Evolutionary conservation across 306 rosid species (phyloP), one percentile per base, ranked within the genome.

Genomic region (Benincasa hispida): DNA sequence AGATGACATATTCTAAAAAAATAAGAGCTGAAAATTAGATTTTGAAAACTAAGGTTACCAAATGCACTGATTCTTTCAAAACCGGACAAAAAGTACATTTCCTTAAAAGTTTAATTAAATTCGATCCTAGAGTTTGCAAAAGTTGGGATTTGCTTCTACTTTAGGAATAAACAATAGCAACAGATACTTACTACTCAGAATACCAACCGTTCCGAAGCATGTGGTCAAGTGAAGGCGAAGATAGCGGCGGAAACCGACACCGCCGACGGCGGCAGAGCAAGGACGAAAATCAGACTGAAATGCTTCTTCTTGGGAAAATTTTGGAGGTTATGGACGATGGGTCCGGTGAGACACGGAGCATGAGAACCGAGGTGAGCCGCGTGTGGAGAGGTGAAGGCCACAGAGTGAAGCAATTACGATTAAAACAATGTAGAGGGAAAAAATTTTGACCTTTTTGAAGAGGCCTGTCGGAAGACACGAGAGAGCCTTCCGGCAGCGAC

Each of bases 361-460:
- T 91, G 51, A 91, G 89, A n/a, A 32, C 92, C 90, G 0, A 93
- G 87, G 39, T 91, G 91, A 81, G n/a, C n/a, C 88, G 92, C 28
- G 96, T 90, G 85, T 93, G n/a, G 98, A 45, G 89, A 86, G n/a
- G 97, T 86, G 1, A 82, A 56, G 4, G 98, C 87, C 0, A 93
- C 82, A 1, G 91, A 75, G 78, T 77, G 80, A 25, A n/a, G 97
- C 91, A 0, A 89, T 89, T 0, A 87, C 77, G 27, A 93, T 85
- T 79, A 61, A 82, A 0, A 88, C 83, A 21, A 91, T 90, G 84
- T 91, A 93, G 1, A 90, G 91, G 6, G 89, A 80, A 72, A 91
- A 90, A 68, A 88, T 86, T 84, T 84, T 88, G 0, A 87, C 83
- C 35, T 85, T 85, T 78, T 60, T 87, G 84, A 91, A 87, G 69